Evolutionary conservation across 768 basidiomycete species (phyloP).

Genomic region (Fomitopsis pulvina): DNA sequence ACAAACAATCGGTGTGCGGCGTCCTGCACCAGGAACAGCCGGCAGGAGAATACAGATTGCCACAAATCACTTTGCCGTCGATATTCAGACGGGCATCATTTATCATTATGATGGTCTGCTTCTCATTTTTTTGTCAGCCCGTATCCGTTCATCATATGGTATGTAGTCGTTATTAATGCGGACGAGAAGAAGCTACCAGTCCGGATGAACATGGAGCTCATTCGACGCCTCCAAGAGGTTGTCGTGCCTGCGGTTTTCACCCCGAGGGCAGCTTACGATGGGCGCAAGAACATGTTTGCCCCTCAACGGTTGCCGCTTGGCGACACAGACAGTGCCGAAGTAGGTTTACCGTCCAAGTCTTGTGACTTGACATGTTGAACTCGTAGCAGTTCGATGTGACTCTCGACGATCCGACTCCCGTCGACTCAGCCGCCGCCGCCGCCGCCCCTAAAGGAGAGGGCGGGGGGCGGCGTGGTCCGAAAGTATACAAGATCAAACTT

Average conservation of each 20-base stretch:
- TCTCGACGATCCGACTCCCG: conserved; percentile 36
- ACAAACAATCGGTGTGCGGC: conserved; percentile 56
- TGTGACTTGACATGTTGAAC: neutral
- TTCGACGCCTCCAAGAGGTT: conserved; percentile 51
- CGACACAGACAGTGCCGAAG: conserved; percentile 42
- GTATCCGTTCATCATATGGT: neutral
- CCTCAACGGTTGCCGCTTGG: conserved; percentile 55
- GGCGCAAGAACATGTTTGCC: conserved; percentile 71
- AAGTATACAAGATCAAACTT: conserved; percentile 61
- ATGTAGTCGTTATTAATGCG: conserved; percentile 47
- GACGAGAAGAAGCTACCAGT: conserved; percentile 65
- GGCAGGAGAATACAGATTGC: conserved; percentile 38
- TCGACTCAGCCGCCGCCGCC: conserved; percentile 18
- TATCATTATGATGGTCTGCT: conserved; percentile 67
- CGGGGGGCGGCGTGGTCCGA: conserved; percentile 47
- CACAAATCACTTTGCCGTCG: conserved; percentile 60
- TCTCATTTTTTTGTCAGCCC: conserved; percentile 9
- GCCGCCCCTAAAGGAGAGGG: conserved; percentile 9
- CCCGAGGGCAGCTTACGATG: conserved; percentile 71
- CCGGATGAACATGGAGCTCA: conserved; percentile 64
- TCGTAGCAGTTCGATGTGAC: conserved; percentile 54
- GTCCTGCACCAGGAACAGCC: conserved; percentile 54
- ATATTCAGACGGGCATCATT: conserved; percentile 55
- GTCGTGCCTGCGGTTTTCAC: conserved; percentile 60
- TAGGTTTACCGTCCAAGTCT: conserved; percentile 32